Percentiles rank a stretch among this genome's conserved stretches.
These are phyloP conservation scores for Entelexis paramagnoliae DNA, from an alignment of 1,139 yeast genomes.

Conservation along the genomic window DNA sequence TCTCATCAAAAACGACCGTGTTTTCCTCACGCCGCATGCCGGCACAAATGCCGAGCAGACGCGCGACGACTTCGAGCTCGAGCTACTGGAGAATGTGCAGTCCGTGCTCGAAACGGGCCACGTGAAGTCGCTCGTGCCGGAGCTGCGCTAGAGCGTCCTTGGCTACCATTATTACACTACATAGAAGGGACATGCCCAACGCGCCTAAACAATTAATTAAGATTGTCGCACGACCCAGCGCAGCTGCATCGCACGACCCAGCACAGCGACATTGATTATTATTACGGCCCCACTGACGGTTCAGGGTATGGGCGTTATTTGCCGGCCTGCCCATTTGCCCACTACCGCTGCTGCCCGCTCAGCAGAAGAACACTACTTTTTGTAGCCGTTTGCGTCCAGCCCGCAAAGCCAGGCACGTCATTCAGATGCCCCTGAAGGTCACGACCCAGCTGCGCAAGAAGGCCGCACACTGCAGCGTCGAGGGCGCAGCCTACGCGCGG, in stretches of 20 bases:
- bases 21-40: conserved; percentile 63
- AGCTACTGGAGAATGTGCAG: conserved; percentile 36
- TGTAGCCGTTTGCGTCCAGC: background rate
- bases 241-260: no score
- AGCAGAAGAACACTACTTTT: no score
- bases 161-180: no score
- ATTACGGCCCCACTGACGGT: no score
- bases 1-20: conserved; percentile 33
- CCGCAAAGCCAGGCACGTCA: background rate
- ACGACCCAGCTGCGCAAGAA: conserved; percentile 15
- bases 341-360: no score
- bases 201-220: no score
- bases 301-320: background rate
- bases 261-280: no score
- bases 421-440: conserved; percentile 2
- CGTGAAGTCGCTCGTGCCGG: conserved; percentile 50
- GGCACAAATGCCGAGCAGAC: conserved; percentile 56
- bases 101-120: conserved; percentile 46
- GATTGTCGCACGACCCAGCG: no score
- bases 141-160: background rate
- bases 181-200: no score
- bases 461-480: conserved; percentile 20
- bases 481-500: conserved; percentile 20
- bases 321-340: no score
- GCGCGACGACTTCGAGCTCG: conserved; percentile 45